These are phyloP conservation scores for Phaeosphaeriaceae sp. DNA, from an alignment of 2,329 filamentous ascomycete species.

Conservation along the genomic window DNA sequence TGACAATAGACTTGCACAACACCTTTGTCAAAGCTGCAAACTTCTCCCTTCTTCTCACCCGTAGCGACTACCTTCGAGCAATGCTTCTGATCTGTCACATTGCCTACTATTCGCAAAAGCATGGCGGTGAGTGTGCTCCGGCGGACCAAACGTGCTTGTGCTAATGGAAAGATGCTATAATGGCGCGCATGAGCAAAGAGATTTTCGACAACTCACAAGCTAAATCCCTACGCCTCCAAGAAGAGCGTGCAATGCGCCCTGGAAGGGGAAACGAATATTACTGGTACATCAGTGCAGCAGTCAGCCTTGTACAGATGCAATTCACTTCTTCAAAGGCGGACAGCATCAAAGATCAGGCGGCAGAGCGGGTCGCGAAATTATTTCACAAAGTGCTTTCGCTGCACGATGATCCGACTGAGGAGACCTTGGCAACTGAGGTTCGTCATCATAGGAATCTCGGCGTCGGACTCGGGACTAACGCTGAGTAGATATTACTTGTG, in stretches of 20 bases:
- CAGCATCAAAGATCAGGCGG: conserved; percentile 31
- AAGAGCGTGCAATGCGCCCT: conserved; percentile 39
- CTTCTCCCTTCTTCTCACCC: conserved; percentile 21
- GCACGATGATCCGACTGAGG: conserved; percentile 21
- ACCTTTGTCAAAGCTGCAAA: conserved; percentile 15
- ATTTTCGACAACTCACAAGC: conserved; percentile 21
- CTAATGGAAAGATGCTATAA: conserved; percentile 12
- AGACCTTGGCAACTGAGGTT: conserved; percentile 19
- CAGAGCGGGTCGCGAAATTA: conserved; percentile 22
- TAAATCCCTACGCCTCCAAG: conserved; percentile 39
- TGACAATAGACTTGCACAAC: conserved; percentile 20
- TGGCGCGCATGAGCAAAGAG: conserved; percentile 13
- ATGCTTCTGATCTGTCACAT: conserved; percentile 27
- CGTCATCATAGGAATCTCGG: conserved; percentile 3
- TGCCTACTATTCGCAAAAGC: conserved; percentile 18
- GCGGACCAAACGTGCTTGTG: conserved; percentile 8
- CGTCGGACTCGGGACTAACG: background rate
- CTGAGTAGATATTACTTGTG: conserved; percentile 5
- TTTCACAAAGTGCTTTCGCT: conserved; percentile 26
- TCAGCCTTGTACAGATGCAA: conserved; percentile 35
- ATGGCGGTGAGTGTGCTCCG: conserved; percentile 4
- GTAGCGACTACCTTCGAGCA: conserved; percentile 28
- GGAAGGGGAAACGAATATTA: conserved; percentile 46
- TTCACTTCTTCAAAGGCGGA: conserved; percentile 24
- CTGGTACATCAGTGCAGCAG: conserved; percentile 46